A percentile compares a stretch with the other conserved stretches of the same genome.
Conservation (phyloP, 164 flowering plant genomes). For the Nymphaea colorata region DNA sequence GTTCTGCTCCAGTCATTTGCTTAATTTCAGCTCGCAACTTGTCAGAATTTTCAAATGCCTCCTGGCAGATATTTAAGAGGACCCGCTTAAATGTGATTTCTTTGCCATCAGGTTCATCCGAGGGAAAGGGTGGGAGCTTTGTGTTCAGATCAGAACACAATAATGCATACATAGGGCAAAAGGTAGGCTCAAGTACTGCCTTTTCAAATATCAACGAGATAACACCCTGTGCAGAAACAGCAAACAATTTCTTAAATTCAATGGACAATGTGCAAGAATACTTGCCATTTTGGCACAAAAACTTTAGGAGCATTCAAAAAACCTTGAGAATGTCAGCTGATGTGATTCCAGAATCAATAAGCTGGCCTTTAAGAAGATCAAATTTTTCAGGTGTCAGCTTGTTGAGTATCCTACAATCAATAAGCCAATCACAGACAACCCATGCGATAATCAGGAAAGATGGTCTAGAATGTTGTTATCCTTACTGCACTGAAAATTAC, state of each 20-base stretch:
- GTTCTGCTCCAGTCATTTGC: conserved; percentile 83
- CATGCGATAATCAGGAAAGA: too few relatives aligned
- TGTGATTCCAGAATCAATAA: conserved; percentile 90
- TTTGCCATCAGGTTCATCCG: conserved; percentile 84
- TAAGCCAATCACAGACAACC: too few relatives aligned
- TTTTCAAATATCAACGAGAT: conserved; percentile 81
- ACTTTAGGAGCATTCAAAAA: background rate
- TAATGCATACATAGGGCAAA: conserved; percentile 89
- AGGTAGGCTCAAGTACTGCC: conserved; percentile 93
- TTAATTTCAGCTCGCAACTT: conserved; percentile 62
- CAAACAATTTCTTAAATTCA: background rate
- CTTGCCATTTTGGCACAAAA: too few relatives aligned
- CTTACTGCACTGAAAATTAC: too few relatives aligned
- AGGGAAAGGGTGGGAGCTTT: conserved; percentile 80
- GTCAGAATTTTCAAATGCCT: conserved; percentile 93
- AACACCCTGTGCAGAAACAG: conserved; percentile 41
- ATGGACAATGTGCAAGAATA: background rate
- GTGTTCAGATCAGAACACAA: conserved; percentile 84
- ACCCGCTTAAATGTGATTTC: conserved; percentile 80
- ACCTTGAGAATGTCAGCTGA: conserved; percentile 90
- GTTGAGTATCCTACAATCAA: conserved; percentile 68
- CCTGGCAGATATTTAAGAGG: conserved; percentile 83
- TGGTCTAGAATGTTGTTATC: too few relatives aligned
- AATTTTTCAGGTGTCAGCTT: conserved; percentile 98
- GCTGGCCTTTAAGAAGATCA: conserved; percentile 88